These are phyloP conservation scores for Thielaviopsis ethacetica DNA, from an alignment of 2,329 filamentous ascomycete species.

Conservation along the genomic window DNA sequence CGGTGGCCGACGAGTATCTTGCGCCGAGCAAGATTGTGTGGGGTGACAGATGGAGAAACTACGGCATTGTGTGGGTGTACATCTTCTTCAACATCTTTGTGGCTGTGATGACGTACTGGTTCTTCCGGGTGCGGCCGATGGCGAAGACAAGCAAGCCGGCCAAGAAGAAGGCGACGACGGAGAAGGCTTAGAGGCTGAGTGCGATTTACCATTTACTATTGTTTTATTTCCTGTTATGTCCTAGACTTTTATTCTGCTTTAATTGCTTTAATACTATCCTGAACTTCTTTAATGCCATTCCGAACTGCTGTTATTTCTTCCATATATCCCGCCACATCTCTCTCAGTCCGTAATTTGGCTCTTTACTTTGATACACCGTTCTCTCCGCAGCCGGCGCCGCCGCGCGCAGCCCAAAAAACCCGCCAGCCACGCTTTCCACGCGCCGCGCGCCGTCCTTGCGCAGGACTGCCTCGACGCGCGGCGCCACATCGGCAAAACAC, in stretches of 20 bases:
- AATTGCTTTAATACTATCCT: not conserved
- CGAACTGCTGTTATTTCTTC: slow-evolving; percentile 16
- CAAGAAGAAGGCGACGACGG: not conserved
- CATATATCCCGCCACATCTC: slow-evolving; percentile 82
- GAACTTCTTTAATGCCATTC: not conserved
- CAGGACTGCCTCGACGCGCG: slow-evolving; percentile 56
- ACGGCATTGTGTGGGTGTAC: slow-evolving; percentile 52
- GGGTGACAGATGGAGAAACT: slow-evolving; percentile 48
- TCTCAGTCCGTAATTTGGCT: slow-evolving; percentile 67
- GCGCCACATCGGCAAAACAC: slow-evolving; percentile 79
- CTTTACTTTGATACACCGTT: slow-evolving; percentile 44
- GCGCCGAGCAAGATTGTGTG: slow-evolving; percentile 30
- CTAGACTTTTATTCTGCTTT: not conserved
- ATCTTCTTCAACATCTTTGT: slow-evolving; percentile 45
- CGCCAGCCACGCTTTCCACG: slow-evolving; percentile 21
- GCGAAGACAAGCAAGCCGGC: not conserved
- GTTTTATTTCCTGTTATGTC: too few species aligned
- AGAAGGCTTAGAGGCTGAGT: too few species aligned
- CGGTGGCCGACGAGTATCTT: slow-evolving; percentile 44
- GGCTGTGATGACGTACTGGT: slow-evolving; percentile 45
- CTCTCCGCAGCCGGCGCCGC: slow-evolving; percentile 20
- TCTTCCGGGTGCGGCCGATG: slow-evolving; percentile 34
- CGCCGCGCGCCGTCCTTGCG: slow-evolving; percentile 40
- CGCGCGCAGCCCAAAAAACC: not conserved
- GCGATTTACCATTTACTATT: too few species aligned